These are phyloP conservation scores for Acanthamoeba royreba DNA, from an alignment of 208 protist genomes.

Conservation along the genomic window DNA sequence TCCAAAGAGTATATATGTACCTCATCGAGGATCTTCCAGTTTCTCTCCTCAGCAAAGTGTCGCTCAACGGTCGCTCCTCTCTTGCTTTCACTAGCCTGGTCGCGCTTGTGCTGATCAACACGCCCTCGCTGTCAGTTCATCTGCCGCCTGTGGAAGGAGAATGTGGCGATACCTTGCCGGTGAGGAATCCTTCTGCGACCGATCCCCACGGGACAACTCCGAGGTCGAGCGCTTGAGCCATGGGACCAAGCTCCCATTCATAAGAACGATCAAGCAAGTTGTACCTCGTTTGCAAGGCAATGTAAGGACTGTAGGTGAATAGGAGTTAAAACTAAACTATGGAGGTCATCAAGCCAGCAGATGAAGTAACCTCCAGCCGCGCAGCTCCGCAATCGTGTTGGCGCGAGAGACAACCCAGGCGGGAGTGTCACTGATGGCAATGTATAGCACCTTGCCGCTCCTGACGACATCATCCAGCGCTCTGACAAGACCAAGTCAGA, in stretches of 20 bases:
- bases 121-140: too few relatives aligned
- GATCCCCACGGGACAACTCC: background rate
- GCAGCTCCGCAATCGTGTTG: background rate
- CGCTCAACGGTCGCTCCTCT: background rate
- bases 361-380: background rate
- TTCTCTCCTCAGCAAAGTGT: background rate
- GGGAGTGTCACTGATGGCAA: background rate
- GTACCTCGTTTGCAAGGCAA: background rate
- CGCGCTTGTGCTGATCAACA: background rate
- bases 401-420: background rate
- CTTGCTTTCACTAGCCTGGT: background rate
- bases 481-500: too few relatives aligned
- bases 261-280: constrained; percentile 1
- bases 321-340: too few relatives aligned
- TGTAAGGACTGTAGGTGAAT: background rate
- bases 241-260: background rate
- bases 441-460: background rate
- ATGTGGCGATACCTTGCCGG: background rate
- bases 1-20: background rate
- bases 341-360: too few relatives aligned
- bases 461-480: constrained; percentile 14
- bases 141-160: too few relatives aligned
- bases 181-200: background rate
- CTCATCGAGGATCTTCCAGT: constrained; percentile 27
- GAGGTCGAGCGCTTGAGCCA: background rate